A percentile compares a stretch with the other conserved stretches of the same genome.
These are phyloP conservation scores for Byssothecium circinans DNA, from an alignment of 2,329 filamentous ascomycete genomes.

Conservation along the genomic window DNA sequence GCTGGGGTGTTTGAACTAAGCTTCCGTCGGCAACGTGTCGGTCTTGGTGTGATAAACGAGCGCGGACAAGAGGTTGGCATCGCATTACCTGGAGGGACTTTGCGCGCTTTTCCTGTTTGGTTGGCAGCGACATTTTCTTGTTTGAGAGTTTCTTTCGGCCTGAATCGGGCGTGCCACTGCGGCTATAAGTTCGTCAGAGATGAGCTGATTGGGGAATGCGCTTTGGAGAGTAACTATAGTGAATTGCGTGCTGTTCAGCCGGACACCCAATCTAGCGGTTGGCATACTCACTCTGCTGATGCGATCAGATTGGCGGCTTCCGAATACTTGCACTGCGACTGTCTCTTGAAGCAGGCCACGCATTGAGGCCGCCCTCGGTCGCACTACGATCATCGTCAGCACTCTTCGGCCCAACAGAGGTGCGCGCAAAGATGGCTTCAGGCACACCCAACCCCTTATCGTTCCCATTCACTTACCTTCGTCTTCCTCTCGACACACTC, in stretches of 20 bases:
- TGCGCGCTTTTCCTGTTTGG: slow-evolving; percentile 25
- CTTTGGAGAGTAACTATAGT: no score
- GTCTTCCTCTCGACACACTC: slow-evolving; percentile 83
- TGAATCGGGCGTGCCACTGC: slow-evolving; percentile 28
- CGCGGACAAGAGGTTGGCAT: slow-evolving; percentile 12
- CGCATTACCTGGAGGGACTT: slow-evolving; percentile 32
- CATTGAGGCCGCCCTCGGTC: slow-evolving; percentile 67
- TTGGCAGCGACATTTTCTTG: slow-evolving; percentile 27
- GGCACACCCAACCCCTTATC: no score
- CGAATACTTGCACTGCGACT: slow-evolving; percentile 75
- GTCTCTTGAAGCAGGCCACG: slow-evolving; percentile 69
- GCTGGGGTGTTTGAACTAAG: not conserved
- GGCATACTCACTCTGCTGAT: slow-evolving; percentile 59
- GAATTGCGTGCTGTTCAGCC: no score
- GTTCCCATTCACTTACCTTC: slow-evolving; percentile 57
- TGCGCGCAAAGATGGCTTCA: no score
- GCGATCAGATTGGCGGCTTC: slow-evolving; percentile 72
- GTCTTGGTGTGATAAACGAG: slow-evolving; percentile 3
- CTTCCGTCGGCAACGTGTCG: not conserved
- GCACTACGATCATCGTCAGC: slow-evolving; percentile 56
- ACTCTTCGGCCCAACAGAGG: not conserved
- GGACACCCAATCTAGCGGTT: no score
- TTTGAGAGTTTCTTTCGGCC: slow-evolving; percentile 31
- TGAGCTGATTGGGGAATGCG: no score
- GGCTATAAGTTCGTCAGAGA: slow-evolving; percentile 31